Conservation (phyloP, 768 basidiomycete species). For the Butyriboletus loyo region DNA sequence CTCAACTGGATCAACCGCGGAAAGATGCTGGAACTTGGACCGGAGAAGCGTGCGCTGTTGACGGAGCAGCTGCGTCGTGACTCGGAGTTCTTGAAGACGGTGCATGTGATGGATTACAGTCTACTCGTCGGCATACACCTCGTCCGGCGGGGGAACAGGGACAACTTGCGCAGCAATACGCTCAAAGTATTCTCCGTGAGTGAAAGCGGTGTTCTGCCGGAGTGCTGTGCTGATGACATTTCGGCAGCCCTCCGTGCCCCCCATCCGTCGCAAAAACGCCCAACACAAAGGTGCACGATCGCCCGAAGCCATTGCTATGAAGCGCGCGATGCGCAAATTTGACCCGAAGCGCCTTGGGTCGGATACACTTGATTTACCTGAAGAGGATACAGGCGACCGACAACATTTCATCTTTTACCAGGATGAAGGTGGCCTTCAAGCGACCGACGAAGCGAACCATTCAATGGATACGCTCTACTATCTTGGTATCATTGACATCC, state of each 20-base stretch:
- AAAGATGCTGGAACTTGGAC: conserved; percentile 84
- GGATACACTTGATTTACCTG: conserved; percentile 52
- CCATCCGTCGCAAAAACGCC: conserved; percentile 58
- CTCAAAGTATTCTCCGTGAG: conserved; percentile 89
- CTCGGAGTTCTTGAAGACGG: conserved; percentile 73
- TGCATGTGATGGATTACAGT: conserved; percentile 96
- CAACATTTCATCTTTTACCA: conserved; percentile 90
- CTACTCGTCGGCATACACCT: conserved; percentile 93
- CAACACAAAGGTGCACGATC: conserved; percentile 53
- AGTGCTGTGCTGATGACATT: neutral
- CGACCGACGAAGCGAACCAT: conserved; percentile 83
- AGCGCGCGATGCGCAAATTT: conserved; percentile 79
- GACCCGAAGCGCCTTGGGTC: conserved; percentile 70
- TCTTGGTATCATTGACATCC: conserved; percentile 93
- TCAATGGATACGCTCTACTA: conserved; percentile 82
- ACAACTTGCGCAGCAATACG: conserved; percentile 87
- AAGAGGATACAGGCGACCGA: conserved; percentile 55
- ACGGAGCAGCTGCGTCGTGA: conserved; percentile 90
- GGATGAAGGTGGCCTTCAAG: conserved; percentile 90
- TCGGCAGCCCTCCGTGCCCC: conserved; percentile 65
- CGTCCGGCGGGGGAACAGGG: conserved; percentile 85
- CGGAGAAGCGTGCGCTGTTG: conserved; percentile 89
- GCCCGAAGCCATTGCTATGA: conserved; percentile 79
- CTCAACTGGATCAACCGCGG: conserved; percentile 90
- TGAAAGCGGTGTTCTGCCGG: conserved; percentile 13